Evolutionary conservation across 306 rosid genomes (phyloP), one percentile per base, ranked within the genome.

Genomic region (Cicer yamashitae): DNA sequence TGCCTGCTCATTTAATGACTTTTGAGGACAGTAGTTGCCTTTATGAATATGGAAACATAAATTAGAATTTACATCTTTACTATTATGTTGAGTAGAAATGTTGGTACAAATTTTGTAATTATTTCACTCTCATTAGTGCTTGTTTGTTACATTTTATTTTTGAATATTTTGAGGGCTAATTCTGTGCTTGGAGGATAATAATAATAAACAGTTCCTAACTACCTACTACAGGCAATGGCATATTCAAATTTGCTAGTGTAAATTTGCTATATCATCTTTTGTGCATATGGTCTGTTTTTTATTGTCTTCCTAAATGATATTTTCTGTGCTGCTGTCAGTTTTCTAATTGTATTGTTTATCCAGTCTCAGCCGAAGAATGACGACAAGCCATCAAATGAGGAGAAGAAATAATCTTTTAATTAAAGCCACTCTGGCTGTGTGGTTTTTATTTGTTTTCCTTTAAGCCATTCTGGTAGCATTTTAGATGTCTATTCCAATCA

Each of bases 341-440:
- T 82, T 76, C 79, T 81, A 48, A 79, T 72, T 73, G 67, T 41
- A 12, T 67, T 76, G 18, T 56, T 82, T 41, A 46, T 83, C 43
- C 76, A 68, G 86, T 45, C 87, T 67, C 82, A 93, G 77, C 84
- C 85, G 86, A 91, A 93, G 83, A 65, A 84, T 7, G 97, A 93
- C 39, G 98, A 89, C 77, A 86, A 85, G 70, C 83, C 86, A 67
- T 78, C 92, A 15, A 81, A 80, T 66, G 97, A 93, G 63, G 93
- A 85, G 60, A 85, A 91, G 82, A 84, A 82, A 87, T 68, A 83
- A 77, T 64, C 45, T 52, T 40, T 30, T 30, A 30, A 30, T 44
- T 0, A 73, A 81, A 73, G 74, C 63, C 30, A 14, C 51, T 67
- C 67, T 69, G 43, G 76, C 52, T 75, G 59, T 62, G 46, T 60